These are phyloP conservation scores for Penicillium desertorum DNA, from an alignment of 495 filamentous ascomycete species.

Conservation along the genomic window DNA sequence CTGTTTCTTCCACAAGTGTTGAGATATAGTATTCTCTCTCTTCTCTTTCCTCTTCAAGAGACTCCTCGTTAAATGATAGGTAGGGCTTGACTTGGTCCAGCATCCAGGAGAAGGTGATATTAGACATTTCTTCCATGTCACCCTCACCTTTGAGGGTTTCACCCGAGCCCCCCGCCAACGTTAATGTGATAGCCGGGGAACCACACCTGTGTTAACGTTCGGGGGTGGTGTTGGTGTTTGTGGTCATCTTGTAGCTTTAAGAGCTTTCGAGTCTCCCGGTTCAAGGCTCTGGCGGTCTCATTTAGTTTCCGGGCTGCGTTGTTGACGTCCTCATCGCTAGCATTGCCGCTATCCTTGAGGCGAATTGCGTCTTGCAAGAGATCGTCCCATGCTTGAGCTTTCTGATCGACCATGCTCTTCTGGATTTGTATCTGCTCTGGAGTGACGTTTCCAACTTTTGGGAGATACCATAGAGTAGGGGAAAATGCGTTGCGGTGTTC, in stretches of 20 bases:
- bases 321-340: constrained; percentile 18
- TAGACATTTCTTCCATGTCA: constrained; percentile 30
- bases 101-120: constrained; percentile 27
- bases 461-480: constrained; percentile 55
- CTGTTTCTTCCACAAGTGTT: not conserved
- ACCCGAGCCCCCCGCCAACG: constrained; percentile 37
- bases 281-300: constrained; percentile 12
- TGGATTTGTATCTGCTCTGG: constrained; percentile 15
- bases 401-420: constrained; percentile 6
- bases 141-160: constrained; percentile 15
- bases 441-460: constrained; percentile 14
- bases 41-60: constrained; percentile 13
- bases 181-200: constrained; percentile 50
- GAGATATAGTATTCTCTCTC: constrained; percentile 11
- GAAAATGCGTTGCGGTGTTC: constrained; percentile 53
- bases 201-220: constrained; percentile 25
- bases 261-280: constrained; percentile 10
- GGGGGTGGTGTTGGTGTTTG: constrained; percentile 7
- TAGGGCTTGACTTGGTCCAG: constrained; percentile 23
- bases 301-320: constrained; percentile 14
- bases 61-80: constrained; percentile 20
- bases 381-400: constrained; percentile 8
- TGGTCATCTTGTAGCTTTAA: constrained; percentile 14
- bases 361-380: constrained; percentile 7
- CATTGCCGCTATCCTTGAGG: constrained; percentile 15